A percentile compares a stretch with the other conserved stretches of the same genome.
Evolutionary conservation across 768 basidiomycete species (phyloP).

Genomic region (Naematelia encephala): DNA sequence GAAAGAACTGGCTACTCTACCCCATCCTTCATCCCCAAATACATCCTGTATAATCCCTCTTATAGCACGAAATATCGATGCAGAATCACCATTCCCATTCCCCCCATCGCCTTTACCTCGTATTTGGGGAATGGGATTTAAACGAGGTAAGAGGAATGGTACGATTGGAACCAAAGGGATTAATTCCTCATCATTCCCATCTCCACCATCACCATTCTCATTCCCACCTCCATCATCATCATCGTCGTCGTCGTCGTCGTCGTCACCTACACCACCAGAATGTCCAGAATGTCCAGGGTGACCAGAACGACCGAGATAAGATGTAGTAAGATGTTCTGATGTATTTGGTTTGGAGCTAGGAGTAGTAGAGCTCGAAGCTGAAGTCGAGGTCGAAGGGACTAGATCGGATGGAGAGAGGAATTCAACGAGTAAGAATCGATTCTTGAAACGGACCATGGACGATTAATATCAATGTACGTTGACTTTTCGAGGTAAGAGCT

Average conservation of each 20-base stretch:
- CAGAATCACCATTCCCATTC: conserved; percentile 25
- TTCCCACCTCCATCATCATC: conserved; percentile 3
- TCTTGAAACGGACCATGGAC: conserved; percentile 79
- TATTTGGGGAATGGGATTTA: no score
- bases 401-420: conserved; percentile 57
- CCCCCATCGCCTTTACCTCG: conserved; percentile 57
- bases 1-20: conserved; percentile 67
- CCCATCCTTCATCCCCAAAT: conserved; percentile 86
- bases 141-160: conserved; percentile 37
- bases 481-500: no score
- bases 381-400: no score
- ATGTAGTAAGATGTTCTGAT: no score
- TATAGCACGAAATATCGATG: conserved; percentile 61
- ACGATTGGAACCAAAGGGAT: conserved; percentile 7
- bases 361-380: conserved; percentile 6
- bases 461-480: no score
- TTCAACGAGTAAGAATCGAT: conserved; percentile 84
- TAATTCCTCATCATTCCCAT: conserved; percentile 20
- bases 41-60: conserved; percentile 66
- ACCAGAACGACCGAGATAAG: neutral
- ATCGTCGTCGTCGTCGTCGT: conserved; percentile 4
- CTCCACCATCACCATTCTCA: conserved; percentile 24
- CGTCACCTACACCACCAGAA: neutral
- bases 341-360: neutral
- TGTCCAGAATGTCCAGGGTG: no score